A percentile compares a stretch with the other conserved stretches of the same genome.
Conservation (phyloP, 176 grass and related monocot genomes). For the Tillandsia leiboldiana region DNA sequence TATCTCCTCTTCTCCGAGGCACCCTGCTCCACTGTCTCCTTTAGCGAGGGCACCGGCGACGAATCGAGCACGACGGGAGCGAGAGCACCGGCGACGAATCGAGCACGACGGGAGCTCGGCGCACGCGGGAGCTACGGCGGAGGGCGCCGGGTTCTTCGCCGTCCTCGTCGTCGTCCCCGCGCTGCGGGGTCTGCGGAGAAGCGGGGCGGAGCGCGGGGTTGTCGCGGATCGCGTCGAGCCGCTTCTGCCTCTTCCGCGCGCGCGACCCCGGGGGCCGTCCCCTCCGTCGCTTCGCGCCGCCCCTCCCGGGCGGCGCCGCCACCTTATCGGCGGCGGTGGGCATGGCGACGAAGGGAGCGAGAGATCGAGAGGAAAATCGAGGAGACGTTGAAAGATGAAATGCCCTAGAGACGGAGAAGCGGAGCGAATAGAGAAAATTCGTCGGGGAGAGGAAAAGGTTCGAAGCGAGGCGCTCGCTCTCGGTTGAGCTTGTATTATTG, state of each 20-base stretch:
- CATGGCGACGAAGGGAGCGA: conserved; percentile 8
- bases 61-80: too few species aligned
- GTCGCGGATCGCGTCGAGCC: conserved; percentile 79
- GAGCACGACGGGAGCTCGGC: conserved; percentile 59
- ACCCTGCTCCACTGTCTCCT: too few species aligned
- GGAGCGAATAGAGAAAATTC: background rate
- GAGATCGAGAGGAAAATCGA: conserved; percentile 2
- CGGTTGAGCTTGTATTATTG: too few species aligned
- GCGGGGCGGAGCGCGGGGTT: conserved; percentile 7
- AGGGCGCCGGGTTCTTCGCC: conserved; percentile 28
- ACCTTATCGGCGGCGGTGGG: background rate
- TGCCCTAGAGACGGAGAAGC: background rate
- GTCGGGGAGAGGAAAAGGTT: too few species aligned
- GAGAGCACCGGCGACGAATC: conserved; percentile 68
- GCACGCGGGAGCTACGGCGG: conserved; percentile 69
- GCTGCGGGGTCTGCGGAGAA: conserved; percentile 7
- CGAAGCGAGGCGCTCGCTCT: too few species aligned
- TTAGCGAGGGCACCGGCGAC: too few species aligned
- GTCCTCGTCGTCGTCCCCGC: too few species aligned
- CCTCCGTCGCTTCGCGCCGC: conserved; percentile 40
- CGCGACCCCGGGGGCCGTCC: conserved; percentile 20
- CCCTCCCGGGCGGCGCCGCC: conserved; percentile 2
- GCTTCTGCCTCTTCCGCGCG: conserved; percentile 72
- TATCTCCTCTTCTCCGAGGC: too few species aligned
- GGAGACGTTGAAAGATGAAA: conserved; percentile 1